A percentile compares a stretch with the other conserved stretches of the same genome.
Evolutionary conservation across 2,329 filamentous ascomycete species (phyloP).

Genomic region (Exophiala lecanii-corni): DNA sequence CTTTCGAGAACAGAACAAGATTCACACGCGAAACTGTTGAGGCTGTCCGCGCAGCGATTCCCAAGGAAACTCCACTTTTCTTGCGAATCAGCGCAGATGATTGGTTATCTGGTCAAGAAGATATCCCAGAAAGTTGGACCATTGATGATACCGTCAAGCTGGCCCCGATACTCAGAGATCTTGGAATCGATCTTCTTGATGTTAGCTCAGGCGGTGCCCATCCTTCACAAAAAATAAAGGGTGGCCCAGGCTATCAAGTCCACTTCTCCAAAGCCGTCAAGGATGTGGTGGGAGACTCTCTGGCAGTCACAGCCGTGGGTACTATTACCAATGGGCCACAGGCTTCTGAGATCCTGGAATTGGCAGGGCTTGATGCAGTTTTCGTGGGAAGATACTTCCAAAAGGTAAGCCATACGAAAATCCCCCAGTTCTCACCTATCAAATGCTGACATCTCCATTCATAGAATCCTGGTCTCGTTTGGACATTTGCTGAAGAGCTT

Average conservation of each 20-base stretch:
- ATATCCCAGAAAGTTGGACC: slow-evolving; percentile 63
- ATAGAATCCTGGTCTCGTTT: slow-evolving; percentile 51
- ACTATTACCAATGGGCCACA: slow-evolving; percentile 64
- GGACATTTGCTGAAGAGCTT: slow-evolving; percentile 67
- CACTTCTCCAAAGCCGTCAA: slow-evolving; percentile 69
- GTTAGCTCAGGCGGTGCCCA: slow-evolving; percentile 64
- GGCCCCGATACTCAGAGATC: slow-evolving; percentile 61
- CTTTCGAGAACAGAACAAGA: slow-evolving; percentile 60
- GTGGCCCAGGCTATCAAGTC: slow-evolving; percentile 63
- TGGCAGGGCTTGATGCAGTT: slow-evolving; percentile 64
- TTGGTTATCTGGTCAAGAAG: slow-evolving; percentile 56
- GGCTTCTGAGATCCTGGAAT: slow-evolving; percentile 58
- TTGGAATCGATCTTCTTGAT: slow-evolving; percentile 78
- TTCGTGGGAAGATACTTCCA: slow-evolving; percentile 72
- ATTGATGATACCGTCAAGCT: slow-evolving; percentile 60
- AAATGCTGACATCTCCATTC: too few relatives aligned
- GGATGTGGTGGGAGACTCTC: slow-evolving; percentile 63
- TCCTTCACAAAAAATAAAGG: slow-evolving; percentile 35
- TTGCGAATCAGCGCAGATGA: slow-evolving; percentile 68
- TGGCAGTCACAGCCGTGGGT: slow-evolving; percentile 72
- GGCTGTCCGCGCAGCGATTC: slow-evolving; percentile 58
- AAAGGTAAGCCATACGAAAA: too few relatives aligned
- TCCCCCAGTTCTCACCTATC: too few relatives aligned
- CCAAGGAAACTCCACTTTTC: slow-evolving; percentile 65
- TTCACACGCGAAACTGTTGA: slow-evolving; percentile 65